Percentiles rank a stretch among this genome's conserved stretches.
phyloP scores from a whole-genome alignment of 495 filamentous ascomycete species.

The Neurospora sp. region DNA sequence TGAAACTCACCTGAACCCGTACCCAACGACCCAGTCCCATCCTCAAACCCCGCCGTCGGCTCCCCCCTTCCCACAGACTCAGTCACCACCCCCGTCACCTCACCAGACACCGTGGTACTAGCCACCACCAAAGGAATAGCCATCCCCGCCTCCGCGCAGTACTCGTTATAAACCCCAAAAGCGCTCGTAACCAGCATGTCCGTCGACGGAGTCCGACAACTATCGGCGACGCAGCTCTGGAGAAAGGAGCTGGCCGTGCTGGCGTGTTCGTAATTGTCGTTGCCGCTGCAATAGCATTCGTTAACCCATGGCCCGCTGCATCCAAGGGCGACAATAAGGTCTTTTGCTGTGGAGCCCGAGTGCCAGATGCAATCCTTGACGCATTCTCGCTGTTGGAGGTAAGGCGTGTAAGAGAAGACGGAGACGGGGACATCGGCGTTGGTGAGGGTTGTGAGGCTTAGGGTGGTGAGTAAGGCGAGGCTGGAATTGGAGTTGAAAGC shows the following conservation, averaged over 20 bases:
- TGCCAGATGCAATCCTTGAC: conserved; percentile 9
- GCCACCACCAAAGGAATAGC: background rate
- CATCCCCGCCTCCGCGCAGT: background rate
- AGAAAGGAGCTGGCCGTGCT: conserved; percentile 2
- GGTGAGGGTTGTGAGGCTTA: background rate
- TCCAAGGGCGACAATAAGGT: background rate
- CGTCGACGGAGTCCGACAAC: background rate
- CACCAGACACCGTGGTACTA: background rate
- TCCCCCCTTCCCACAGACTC: background rate
- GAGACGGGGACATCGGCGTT: background rate
- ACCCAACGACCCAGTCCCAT: background rate
- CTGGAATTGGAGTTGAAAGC: background rate
- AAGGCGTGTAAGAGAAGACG: background rate
- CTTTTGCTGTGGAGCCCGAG: background rate
- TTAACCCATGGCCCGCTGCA: conserved; percentile 3
- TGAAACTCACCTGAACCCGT: background rate
- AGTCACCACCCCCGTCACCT: background rate
- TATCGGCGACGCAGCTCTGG: background rate
- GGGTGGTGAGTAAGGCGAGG: background rate
- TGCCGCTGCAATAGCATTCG: conserved; percentile 3
- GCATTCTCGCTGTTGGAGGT: conserved; percentile 2
- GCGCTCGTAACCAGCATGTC: background rate
- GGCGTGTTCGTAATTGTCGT: background rate
- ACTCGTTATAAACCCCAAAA: background rate
- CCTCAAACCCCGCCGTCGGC: background rate